phyloP scores from a whole-genome alignment of 2,329 filamentous ascomycete genomes.

The Sclerotinia glacialis region DNA sequence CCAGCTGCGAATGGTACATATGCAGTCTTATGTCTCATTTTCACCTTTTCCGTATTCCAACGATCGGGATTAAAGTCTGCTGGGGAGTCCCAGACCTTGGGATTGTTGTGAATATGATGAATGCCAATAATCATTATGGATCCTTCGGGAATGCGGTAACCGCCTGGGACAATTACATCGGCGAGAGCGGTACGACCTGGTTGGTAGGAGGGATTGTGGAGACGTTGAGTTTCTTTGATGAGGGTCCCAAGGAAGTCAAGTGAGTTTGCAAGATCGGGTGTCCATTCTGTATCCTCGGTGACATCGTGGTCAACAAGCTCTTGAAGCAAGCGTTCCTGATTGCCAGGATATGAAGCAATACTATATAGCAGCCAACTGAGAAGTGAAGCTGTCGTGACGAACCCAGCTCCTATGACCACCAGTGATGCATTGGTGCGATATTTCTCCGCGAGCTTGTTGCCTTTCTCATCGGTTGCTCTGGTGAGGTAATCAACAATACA shows the following conservation, averaged over 20 bases:
- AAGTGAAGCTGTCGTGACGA: slow-evolving; percentile 47
- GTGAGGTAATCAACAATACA: slow-evolving; percentile 40
- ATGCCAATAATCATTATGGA: slow-evolving; percentile 30
- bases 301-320: slow-evolving; percentile 45
- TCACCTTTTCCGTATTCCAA: slow-evolving; percentile 29
- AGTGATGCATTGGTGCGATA: slow-evolving; percentile 39
- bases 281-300: slow-evolving; percentile 38
- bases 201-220: slow-evolving; percentile 48
- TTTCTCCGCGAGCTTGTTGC: slow-evolving; percentile 44
- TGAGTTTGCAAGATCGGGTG: slow-evolving; percentile 40
- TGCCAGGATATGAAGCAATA: slow-evolving; percentile 44
- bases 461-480: slow-evolving; percentile 44
- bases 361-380: slow-evolving; percentile 48
- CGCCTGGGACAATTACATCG: slow-evolving; percentile 47
- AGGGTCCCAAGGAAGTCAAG: slow-evolving; percentile 44
- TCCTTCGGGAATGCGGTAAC: slow-evolving; percentile 45
- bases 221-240: slow-evolving; percentile 47
- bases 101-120: slow-evolving; percentile 31
- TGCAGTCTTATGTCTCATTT: slow-evolving; percentile 27
- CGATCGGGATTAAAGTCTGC: slow-evolving; percentile 29
- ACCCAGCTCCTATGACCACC: slow-evolving; percentile 46
- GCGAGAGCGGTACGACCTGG: slow-evolving; percentile 46
- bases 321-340: slow-evolving; percentile 47
- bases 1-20: slow-evolving; percentile 43
- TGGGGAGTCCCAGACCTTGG: slow-evolving; percentile 29